Conservation (phyloP, 1,284 basidiomycete genomes). For the Papiliotrema fonsecae region DNA sequence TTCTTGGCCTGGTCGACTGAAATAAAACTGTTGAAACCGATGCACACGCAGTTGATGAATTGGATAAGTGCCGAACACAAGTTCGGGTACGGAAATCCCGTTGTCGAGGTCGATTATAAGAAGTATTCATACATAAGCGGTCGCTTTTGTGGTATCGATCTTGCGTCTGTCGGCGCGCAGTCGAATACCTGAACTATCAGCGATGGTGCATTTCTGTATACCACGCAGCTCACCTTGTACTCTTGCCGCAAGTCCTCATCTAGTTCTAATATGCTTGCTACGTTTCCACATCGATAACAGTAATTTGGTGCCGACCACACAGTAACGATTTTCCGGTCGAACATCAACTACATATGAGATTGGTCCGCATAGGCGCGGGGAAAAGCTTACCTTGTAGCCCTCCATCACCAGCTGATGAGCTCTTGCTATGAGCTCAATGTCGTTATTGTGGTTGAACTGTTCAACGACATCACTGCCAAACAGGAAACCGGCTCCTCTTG, state of each 20-base stretch:
- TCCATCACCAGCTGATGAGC: slow-evolving; percentile 99
- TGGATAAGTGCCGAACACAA: too few species aligned
- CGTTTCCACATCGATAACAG: slow-evolving; percentile 78
- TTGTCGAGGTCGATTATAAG: slow-evolving; percentile 26
- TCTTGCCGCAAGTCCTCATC: slow-evolving; percentile 86
- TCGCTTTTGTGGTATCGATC: slow-evolving; percentile 78
- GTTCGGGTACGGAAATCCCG: too few species aligned
- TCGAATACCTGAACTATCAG: slow-evolving; percentile 53
- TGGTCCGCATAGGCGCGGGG: not conserved
- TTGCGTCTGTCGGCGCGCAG: slow-evolving; percentile 62
- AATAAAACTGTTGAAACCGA: too few species aligned
- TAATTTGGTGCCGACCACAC: slow-evolving; percentile 99
- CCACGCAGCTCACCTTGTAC: slow-evolving; percentile 63
- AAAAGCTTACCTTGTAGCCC: slow-evolving; percentile 72
- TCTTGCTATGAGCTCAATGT: slow-evolving; percentile 89
- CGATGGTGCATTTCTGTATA: slow-evolving; percentile 52
- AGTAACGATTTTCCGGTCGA: slow-evolving; percentile 90
- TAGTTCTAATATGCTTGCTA: slow-evolving; percentile 85
- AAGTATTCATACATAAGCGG: slow-evolving; percentile 54
- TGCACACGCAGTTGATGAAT: too few species aligned
- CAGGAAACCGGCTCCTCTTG: slow-evolving; percentile 89
- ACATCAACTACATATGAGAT: slow-evolving; percentile 58
- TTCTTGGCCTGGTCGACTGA: too few species aligned
- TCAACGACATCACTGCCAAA: slow-evolving; percentile 92
- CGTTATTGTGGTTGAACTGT: slow-evolving; percentile 82